These are phyloP conservation scores for Hyparrhenia diplandra DNA, from an alignment of 176 grass and related monocot species.

Conservation along the genomic window DNA sequence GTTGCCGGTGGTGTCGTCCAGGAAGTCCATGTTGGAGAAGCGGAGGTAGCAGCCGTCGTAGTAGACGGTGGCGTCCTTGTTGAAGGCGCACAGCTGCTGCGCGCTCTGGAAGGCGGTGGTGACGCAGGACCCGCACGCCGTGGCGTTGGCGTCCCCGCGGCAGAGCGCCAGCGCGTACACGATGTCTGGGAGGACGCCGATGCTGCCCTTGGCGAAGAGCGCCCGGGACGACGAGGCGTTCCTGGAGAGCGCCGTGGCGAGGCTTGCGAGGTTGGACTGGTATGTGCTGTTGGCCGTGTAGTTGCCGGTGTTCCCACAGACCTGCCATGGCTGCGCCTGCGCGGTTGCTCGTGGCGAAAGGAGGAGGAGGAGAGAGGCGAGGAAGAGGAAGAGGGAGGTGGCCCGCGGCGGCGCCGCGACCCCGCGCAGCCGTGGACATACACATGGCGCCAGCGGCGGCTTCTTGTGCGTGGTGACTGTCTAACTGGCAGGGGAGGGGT, in stretches of 20 bases:
- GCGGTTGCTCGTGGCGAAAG: not conserved
- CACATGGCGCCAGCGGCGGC: not conserved
- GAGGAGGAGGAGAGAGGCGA: not conserved
- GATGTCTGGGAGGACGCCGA: constrained; percentile 23
- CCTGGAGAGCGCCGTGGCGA: constrained; percentile 28
- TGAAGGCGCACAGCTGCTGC: constrained; percentile 9
- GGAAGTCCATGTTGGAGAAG: constrained; percentile 38
- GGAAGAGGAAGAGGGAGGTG: not conserved
- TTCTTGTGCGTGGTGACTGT: not conserved
- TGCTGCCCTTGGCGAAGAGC: constrained; percentile 16
- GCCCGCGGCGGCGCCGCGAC: too few relatives aligned
- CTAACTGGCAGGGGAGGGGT: too few relatives aligned
- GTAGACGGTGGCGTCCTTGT: constrained; percentile 12
- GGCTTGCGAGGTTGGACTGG: constrained; percentile 31
- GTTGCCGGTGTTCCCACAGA: not conserved
- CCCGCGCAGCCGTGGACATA: too few relatives aligned
- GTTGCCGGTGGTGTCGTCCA: not conserved
- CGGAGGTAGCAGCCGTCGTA: constrained; percentile 31
- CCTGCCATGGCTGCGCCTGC: not conserved
- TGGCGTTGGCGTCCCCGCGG: constrained; percentile 43
- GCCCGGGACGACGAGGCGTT: not conserved
- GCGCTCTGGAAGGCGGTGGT: not conserved
- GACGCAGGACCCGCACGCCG: constrained; percentile 18
- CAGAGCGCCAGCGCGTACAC: constrained; percentile 45
- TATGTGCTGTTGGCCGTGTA: constrained; percentile 28